A percentile compares a stretch with the other conserved stretches of the same genome.
Evolutionary conservation across 345 rosid genomes (phyloP).

Genomic region (Theobroma cacao): DNA sequence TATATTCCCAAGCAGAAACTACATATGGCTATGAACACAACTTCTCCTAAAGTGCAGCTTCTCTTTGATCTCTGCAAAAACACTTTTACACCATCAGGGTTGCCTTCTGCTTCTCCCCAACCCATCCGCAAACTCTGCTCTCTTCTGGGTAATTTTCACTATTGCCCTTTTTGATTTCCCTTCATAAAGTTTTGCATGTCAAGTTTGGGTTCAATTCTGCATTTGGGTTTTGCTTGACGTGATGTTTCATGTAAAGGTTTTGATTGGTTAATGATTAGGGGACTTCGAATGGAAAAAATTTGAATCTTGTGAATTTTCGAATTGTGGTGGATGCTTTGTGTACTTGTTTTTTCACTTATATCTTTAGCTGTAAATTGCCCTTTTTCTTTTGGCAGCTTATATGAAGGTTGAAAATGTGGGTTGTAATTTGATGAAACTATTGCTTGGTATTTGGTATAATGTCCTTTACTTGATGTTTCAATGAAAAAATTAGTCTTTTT

Average conservation of each 20-base stretch:
- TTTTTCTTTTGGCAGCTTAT: neutral
- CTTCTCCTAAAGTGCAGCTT: constrained; percentile 59
- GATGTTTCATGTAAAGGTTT: constrained; percentile 14
- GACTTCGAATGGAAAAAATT: neutral
- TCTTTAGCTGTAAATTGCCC: neutral
- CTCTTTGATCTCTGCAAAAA: constrained; percentile 63
- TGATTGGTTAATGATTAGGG: constrained; percentile 5
- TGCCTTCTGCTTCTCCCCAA: constrained; percentile 47
- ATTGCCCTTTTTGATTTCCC: neutral
- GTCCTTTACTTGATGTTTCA: neutral
- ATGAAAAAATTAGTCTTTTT: neutral
- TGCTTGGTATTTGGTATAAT: neutral
- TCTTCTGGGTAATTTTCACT: constrained; percentile 59
- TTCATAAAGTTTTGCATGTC: neutral
- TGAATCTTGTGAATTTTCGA: neutral
- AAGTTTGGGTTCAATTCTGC: constrained; percentile 12
- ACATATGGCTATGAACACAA: constrained; percentile 40
- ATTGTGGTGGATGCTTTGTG: neutral
- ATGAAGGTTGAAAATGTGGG: neutral
- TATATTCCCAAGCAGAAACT: constrained; percentile 26
- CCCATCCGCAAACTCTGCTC: constrained; percentile 50
- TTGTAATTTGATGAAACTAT: neutral
- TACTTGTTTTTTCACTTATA: neutral
- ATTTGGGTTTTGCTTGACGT: constrained; percentile 17
- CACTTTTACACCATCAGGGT: constrained; percentile 50